Conservation (phyloP, 192 early-diverging fungal genomes). For the Linnemannia elongata region DNA sequence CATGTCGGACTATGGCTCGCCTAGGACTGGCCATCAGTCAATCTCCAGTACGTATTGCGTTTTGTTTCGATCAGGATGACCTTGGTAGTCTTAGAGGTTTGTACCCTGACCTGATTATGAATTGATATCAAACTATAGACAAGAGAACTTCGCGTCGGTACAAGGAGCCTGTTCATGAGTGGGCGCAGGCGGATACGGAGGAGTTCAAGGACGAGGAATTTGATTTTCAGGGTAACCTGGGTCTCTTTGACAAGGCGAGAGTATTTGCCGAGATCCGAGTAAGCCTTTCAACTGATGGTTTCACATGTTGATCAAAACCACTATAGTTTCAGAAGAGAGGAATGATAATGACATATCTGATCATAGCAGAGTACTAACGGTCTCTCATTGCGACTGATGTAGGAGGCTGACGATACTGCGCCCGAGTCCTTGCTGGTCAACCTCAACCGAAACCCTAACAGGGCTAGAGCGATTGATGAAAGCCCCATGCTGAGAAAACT, state of each 20-base stretch:
- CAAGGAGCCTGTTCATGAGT: slow-evolving; percentile 59
- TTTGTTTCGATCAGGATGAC: not conserved
- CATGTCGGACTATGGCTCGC: slow-evolving; percentile 49
- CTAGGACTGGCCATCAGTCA: slow-evolving; percentile 23
- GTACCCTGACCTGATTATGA: not conserved
- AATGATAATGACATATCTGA: not conserved
- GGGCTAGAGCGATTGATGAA: slow-evolving; percentile 45
- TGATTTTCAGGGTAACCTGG: slow-evolving; percentile 74
- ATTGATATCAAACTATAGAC: slow-evolving; percentile 20
- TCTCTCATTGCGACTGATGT: slow-evolving; percentile 2
- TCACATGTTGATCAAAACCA: slow-evolving; percentile 7
- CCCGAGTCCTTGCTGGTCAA: slow-evolving; percentile 82
- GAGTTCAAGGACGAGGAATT: slow-evolving; percentile 74
- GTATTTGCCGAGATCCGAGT: slow-evolving; percentile 78
- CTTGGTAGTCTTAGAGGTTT: not conserved
- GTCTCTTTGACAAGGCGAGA: slow-evolving; percentile 78
- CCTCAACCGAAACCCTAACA: slow-evolving; percentile 71
- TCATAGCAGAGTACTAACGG: not conserved
- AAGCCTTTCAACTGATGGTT: not conserved
- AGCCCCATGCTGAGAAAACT: slow-evolving; percentile 61
- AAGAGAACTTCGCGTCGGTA: slow-evolving; percentile 33
- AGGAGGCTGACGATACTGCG: slow-evolving; percentile 76
- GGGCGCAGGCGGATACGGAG: slow-evolving; percentile 72
- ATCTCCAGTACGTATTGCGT: slow-evolving; percentile 15
- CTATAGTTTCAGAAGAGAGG: no score